A percentile compares a stretch with the other conserved stretches of the same genome.
These are phyloP conservation scores for Carpinus fangiana DNA, from an alignment of 306 rosid genomes.

Conservation along the genomic window DNA sequence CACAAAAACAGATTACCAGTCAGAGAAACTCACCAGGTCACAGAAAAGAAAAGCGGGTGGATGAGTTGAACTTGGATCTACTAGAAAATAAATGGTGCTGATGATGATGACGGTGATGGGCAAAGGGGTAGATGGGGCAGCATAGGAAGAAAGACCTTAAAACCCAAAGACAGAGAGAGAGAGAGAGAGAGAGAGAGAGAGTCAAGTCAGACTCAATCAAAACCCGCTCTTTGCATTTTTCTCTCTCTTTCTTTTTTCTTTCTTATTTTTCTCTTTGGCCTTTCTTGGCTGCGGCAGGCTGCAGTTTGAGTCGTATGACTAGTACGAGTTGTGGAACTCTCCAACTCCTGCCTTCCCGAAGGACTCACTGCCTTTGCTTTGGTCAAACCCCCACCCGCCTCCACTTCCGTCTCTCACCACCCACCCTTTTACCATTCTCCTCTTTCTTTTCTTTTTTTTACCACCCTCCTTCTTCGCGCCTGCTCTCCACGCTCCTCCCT, in stretches of 20 bases:
- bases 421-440: conserved; percentile 5
- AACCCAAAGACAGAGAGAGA: neutral
- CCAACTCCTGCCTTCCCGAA: no score
- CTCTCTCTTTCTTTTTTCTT: neutral
- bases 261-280: neutral
- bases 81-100: neutral
- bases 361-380: no score
- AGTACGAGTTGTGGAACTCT: neutral
- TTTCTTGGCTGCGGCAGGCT: neutral
- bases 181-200: neutral
- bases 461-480: neutral
- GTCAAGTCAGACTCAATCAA: conserved; percentile 3
- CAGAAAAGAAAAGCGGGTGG: neutral
- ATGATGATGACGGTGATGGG: neutral
- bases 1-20: neutral
- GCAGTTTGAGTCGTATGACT: neutral
- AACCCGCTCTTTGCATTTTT: neutral
- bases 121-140: neutral
- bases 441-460: neutral
- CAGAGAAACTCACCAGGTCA: neutral
- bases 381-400: conserved; percentile 3
- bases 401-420: neutral
- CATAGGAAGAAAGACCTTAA: neutral
- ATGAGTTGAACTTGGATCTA: conserved; percentile 4
- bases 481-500: neutral